Evolutionary conservation across 2,329 filamentous ascomycete genomes (phyloP).

Genomic region (Tolypocladium capitatum): DNA sequence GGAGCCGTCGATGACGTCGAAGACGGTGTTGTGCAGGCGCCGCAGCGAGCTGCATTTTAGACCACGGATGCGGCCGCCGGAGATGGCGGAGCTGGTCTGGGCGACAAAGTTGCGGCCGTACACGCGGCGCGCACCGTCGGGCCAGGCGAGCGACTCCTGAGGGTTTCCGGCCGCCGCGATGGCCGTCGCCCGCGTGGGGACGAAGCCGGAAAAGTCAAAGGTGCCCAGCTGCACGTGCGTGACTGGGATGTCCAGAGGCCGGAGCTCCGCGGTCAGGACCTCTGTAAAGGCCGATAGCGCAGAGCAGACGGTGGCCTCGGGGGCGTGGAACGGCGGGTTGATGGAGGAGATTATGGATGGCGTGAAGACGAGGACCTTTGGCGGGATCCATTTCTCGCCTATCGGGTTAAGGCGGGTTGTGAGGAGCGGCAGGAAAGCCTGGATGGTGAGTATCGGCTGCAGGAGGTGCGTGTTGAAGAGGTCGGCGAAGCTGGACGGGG

Average conservation of each 20-base stretch:
- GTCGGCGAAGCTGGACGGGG: conserved; percentile 73
- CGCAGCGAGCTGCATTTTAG: conserved; percentile 59
- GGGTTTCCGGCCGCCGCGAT: conserved; percentile 26
- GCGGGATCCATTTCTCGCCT: conserved; percentile 38
- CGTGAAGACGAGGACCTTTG: conserved; percentile 63
- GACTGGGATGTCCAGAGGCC: conserved; percentile 62
- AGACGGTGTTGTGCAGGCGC: conserved; percentile 74
- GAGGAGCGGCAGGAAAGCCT: conserved; percentile 75
- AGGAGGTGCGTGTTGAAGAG: conserved; percentile 86
- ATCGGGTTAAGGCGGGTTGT: conserved; percentile 45
- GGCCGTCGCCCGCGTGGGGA: conserved; percentile 26
- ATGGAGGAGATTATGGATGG: conserved; percentile 71
- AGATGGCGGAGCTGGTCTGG: conserved; percentile 41
- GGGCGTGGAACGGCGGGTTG: conserved; percentile 66
- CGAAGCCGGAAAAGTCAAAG: conserved; percentile 67
- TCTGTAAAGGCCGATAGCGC: conserved; percentile 78
- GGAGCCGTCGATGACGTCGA: conserved; percentile 68
- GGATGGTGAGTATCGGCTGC: conserved; percentile 76
- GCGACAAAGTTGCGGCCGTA: conserved; percentile 50
- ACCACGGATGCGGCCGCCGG: conserved; percentile 43
- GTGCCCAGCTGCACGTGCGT: conserved; percentile 84
- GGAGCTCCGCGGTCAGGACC: conserved; percentile 67
- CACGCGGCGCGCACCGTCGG: conserved; percentile 43
- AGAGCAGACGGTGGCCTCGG: conserved; percentile 74
- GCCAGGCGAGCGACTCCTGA: conserved; percentile 46